These are phyloP conservation scores for Murraya paniculata DNA, from an alignment of 345 rosid species.

Conservation along the genomic window DNA sequence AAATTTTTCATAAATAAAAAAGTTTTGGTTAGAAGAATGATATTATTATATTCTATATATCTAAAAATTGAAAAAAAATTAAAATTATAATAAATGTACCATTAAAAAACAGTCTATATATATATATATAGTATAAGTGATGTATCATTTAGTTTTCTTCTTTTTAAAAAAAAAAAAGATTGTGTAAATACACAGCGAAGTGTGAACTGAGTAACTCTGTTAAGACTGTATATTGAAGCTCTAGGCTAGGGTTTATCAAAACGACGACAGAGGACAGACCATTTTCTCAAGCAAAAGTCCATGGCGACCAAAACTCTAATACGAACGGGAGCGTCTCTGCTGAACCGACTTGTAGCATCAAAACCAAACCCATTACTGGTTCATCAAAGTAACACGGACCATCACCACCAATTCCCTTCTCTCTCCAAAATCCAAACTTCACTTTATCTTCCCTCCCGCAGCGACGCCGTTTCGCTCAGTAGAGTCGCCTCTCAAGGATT, in stretches of 20 bases:
- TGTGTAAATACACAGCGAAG: too few species aligned
- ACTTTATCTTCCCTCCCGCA: constrained; percentile 30
- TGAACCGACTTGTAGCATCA: constrained; percentile 45
- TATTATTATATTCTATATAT: too few species aligned
- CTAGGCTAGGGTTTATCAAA: not conserved
- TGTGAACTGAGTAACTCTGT: not conserved
- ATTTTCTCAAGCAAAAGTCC: not conserved
- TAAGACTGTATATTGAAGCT: not conserved
- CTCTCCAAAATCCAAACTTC: constrained; percentile 41
- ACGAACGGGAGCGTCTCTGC: constrained; percentile 60
- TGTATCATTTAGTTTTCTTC: too few species aligned
- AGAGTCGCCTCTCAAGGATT: constrained; percentile 44
- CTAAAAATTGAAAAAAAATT: too few species aligned
- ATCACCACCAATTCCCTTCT: constrained; percentile 64
- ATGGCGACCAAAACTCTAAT: constrained; percentile 78
- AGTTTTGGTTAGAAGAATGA: too few species aligned
- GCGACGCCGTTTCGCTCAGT: constrained; percentile 33
- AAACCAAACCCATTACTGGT: constrained; percentile 22
- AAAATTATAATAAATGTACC: too few species aligned
- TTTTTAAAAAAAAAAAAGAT: too few species aligned
- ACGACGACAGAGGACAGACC: not conserved
- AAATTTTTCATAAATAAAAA: too few species aligned
- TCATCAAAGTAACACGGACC: constrained; percentile 31
- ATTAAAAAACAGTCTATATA: too few species aligned
- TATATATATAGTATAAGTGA: too few species aligned